phyloP scores from a whole-genome alignment of 306 rosid genomes.

The Lathyrus tuberosus region DNA sequence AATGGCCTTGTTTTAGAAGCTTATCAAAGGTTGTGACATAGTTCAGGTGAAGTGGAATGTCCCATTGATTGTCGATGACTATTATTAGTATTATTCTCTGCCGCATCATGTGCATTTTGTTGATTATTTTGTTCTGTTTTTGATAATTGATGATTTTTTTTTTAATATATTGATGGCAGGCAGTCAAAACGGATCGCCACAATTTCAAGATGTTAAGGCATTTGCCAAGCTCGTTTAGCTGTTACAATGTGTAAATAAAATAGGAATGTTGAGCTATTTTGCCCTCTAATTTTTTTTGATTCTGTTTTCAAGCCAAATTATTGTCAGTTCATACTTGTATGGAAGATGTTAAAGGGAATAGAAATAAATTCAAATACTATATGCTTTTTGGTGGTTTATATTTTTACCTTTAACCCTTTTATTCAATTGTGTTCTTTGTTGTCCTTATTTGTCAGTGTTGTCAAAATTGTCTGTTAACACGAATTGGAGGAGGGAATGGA shows the following conservation, averaged over 20 bases:
- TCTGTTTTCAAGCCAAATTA: slow-evolving; percentile 47
- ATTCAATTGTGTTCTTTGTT: too few relatives aligned
- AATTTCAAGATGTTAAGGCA: slow-evolving; percentile 64
- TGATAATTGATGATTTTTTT: not conserved
- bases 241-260: slow-evolving; percentile 66
- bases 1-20: slow-evolving; percentile 51
- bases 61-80: not conserved
- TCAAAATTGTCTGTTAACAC: too few relatives aligned
- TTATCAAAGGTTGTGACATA: slow-evolving; percentile 43
- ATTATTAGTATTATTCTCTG: slow-evolving; percentile 1
- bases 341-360: slow-evolving; percentile 47
- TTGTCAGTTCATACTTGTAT: slow-evolving; percentile 62
- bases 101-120: slow-evolving; percentile 14
- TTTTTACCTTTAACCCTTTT: too few relatives aligned
- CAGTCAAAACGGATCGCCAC: slow-evolving; percentile 47
- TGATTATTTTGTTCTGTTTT: not conserved
- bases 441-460: too few relatives aligned
- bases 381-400: slow-evolving; percentile 17
- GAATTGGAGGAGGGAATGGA: too few relatives aligned
- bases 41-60: slow-evolving; percentile 50
- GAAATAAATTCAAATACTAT: slow-evolving; percentile 40
- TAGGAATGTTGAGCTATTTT: slow-evolving; percentile 56
- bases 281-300: slow-evolving; percentile 29
- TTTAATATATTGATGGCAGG: slow-evolving; percentile 5
- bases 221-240: slow-evolving; percentile 52